A percentile compares a stretch with the other conserved stretches of the same genome.
phyloP scores from a whole-genome alignment of 2,329 filamentous ascomycete genomes.

The Rhinocladiella similis region DNA sequence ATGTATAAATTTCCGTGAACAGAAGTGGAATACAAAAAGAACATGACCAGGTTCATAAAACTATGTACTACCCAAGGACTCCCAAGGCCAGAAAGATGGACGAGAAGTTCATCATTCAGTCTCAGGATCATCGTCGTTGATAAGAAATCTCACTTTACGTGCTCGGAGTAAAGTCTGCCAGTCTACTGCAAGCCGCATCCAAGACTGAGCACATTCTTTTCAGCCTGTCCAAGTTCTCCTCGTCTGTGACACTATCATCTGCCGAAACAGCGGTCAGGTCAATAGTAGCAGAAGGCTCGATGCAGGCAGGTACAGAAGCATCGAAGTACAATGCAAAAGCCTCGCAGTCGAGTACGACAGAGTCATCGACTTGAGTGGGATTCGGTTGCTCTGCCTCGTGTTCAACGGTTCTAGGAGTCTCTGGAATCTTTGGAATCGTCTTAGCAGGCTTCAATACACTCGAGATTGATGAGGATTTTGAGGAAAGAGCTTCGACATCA shows the following conservation, averaged over 20 bases:
- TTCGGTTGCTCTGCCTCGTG: constrained; percentile 46
- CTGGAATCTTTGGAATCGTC: constrained; percentile 14
- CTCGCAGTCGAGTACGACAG: constrained; percentile 39
- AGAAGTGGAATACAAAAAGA: too few relatives aligned
- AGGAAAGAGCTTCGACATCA: constrained; percentile 63
- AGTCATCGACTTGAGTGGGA: constrained; percentile 53
- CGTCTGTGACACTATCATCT: constrained; percentile 9
- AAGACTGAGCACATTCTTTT: constrained; percentile 19
- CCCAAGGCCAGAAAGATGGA: too few relatives aligned
- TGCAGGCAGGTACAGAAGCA: constrained; percentile 5
- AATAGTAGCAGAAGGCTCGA: constrained; percentile 12
- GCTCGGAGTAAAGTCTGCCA: constrained; percentile 15
- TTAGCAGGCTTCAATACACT: constrained; percentile 9
- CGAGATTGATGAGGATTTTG: constrained; percentile 55
- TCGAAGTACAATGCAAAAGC: constrained; percentile 20
- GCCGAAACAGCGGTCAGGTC: background rate
- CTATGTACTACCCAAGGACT: background rate
- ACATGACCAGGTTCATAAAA: background rate
- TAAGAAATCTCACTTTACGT: constrained; percentile 8
- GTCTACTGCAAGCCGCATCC: constrained; percentile 22
- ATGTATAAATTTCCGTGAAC: background rate
- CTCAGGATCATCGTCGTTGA: too few relatives aligned
- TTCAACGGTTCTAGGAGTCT: constrained; percentile 27
- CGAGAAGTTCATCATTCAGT: too few relatives aligned
- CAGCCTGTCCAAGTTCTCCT: constrained; percentile 11